Percentiles rank a stretch among this genome's conserved stretches.
Evolutionary conservation across 805 yeast genomes (phyloP).

Genomic region (Pichia paraexigua): DNA sequence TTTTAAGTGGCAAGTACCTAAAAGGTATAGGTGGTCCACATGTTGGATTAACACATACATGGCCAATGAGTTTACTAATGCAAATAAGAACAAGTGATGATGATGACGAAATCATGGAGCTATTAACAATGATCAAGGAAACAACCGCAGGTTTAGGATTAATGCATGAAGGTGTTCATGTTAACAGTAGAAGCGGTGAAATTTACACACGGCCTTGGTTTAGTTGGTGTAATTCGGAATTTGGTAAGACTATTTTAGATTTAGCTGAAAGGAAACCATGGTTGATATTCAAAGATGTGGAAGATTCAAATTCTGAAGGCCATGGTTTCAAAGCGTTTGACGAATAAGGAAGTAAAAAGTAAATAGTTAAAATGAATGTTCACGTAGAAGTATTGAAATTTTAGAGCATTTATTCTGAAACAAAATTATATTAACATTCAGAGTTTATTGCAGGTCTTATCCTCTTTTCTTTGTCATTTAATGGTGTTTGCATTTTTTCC

Average conservation of each 20-base stretch:
- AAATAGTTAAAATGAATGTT: background rate
- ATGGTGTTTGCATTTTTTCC: too few relatives aligned
- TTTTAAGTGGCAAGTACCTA: slow-evolving; percentile 50
- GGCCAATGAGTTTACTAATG: slow-evolving; percentile 85
- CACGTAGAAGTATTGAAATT: too few relatives aligned
- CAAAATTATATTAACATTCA: too few relatives aligned
- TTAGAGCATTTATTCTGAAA: too few relatives aligned
- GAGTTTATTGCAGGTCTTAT: too few relatives aligned
- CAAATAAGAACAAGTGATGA: slow-evolving; percentile 67
- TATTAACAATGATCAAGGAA: slow-evolving; percentile 42
- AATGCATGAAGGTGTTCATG: slow-evolving; percentile 77
- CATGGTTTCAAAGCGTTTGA: background rate
- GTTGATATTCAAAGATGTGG: slow-evolving; percentile 45
- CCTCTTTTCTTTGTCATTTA: too few relatives aligned
- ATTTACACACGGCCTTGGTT: slow-evolving; percentile 79
- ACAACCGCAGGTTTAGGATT: slow-evolving; percentile 71
- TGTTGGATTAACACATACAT: slow-evolving; percentile 68
- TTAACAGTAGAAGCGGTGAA: slow-evolving; percentile 41
- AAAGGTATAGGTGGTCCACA: slow-evolving; percentile 90
- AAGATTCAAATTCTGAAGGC: background rate
- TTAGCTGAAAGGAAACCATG: slow-evolving; percentile 68
- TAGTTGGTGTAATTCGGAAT: slow-evolving; percentile 90
- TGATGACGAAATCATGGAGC: slow-evolving; percentile 54
- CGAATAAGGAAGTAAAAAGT: background rate
- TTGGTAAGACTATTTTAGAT: slow-evolving; percentile 78